These are phyloP conservation scores for Piper betle DNA, from an alignment of 164 flowering plant genomes.

Conservation along the genomic window DNA sequence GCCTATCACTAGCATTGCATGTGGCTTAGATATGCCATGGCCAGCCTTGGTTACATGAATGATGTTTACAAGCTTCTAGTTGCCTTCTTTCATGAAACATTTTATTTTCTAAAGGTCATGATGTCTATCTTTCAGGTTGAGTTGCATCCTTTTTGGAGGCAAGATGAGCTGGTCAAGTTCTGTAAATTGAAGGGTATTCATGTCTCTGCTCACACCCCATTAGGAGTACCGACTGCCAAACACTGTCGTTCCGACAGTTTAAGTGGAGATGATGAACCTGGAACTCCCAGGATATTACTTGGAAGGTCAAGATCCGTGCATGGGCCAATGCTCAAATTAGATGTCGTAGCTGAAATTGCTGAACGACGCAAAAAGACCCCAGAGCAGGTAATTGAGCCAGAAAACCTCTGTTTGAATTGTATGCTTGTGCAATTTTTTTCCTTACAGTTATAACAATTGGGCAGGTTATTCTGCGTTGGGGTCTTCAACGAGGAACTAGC, in stretches of 20 bases:
- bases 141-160: slow-evolving; percentile 68
- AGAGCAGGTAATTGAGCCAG: slow-evolving; percentile 48
- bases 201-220: slow-evolving; percentile 65
- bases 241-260: slow-evolving; percentile 37
- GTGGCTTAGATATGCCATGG: too few species aligned
- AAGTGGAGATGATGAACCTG: slow-evolving; percentile 53
- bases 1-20: too few species aligned
- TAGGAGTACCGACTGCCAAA: slow-evolving; percentile 44
- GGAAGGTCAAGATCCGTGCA: slow-evolving; percentile 63
- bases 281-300: slow-evolving; percentile 58
- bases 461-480: slow-evolving; percentile 59
- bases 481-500: slow-evolving; percentile 61
- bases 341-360: slow-evolving; percentile 55
- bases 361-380: slow-evolving; percentile 48
- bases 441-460: too few species aligned
- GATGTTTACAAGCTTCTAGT: too few species aligned
- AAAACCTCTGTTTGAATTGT: too few species aligned
- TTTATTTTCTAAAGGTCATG: too few species aligned
- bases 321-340: slow-evolving; percentile 60
- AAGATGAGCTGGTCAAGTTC: slow-evolving; percentile 60
- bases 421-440: too few species aligned
- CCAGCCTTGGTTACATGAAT: too few species aligned
- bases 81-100: too few species aligned
- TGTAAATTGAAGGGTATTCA: slow-evolving; percentile 54
- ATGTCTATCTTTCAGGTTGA: too few species aligned